Conservation (phyloP, 345 rosid genomes). For the Aquilaria yunnanensis region DNA sequence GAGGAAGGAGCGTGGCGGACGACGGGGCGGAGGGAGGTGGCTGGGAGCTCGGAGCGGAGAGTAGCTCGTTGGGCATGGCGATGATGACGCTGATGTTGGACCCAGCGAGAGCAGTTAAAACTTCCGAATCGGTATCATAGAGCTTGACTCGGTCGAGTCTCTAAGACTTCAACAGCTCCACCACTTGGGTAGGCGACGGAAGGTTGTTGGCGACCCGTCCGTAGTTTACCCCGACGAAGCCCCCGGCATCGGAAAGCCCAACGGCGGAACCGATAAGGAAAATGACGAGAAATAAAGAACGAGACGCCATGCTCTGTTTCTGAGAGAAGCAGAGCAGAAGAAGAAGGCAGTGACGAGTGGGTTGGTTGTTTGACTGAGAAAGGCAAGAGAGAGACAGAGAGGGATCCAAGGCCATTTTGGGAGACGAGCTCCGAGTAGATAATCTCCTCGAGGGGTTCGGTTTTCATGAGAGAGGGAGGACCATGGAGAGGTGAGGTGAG, state of each 20-base stretch:
- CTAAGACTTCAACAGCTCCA: slow-evolving; percentile 50
- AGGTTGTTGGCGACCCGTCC: slow-evolving; percentile 64
- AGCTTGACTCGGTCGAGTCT: slow-evolving; percentile 53
- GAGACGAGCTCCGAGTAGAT: no score
- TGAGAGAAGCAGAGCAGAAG: slow-evolving; percentile 4
- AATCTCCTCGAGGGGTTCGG: no score
- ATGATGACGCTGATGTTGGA: slow-evolving; percentile 58
- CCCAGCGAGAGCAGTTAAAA: slow-evolving; percentile 55
- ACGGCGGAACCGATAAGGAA: slow-evolving; percentile 6
- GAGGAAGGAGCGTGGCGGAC: no score
- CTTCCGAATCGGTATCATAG: slow-evolving; percentile 59
- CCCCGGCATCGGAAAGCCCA: slow-evolving; percentile 25
- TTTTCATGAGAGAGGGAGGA: no score
- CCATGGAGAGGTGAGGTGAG: no score
- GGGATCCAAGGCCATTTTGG: no score
- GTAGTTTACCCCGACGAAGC: slow-evolving; percentile 61
- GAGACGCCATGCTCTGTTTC: slow-evolving; percentile 18
- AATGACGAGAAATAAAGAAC: slow-evolving; percentile 13
- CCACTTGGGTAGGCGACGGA: slow-evolving; percentile 60
- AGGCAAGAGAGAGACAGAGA: no score
- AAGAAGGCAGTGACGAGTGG: no score
- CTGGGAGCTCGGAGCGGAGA: no score
- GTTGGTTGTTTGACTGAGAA: no score
- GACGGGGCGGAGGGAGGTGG: no score
- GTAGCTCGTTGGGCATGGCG: slow-evolving; percentile 70